Base-by-base conservation (phyloP, 2,329 filamentous ascomycete genomes). In the Capronia coronata region DNA sequence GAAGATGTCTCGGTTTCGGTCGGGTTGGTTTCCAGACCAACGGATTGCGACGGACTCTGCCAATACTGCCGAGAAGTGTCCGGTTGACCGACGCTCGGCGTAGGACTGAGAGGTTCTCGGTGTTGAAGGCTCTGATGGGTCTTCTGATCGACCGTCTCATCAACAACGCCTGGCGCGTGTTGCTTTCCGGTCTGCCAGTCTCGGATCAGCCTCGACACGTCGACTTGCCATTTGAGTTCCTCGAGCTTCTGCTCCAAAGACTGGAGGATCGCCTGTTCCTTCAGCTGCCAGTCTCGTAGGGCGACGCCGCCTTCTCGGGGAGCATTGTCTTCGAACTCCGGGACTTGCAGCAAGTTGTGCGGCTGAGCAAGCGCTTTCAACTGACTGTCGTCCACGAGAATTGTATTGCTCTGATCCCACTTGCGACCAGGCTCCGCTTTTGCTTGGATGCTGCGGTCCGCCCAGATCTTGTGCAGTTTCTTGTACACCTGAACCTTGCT, bases 401-500 rank as follows among this genome's bases (percentile, higher is more conserved):
- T 76, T 0, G 93, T 97, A 66, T 97, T 94, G 43, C 76, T 76
- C 68, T 95, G 89, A 60, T 82, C 77, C 85, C 89, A 97, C 8
- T 25, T 43, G 1, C 39, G 27, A 25, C 49, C 43, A 9, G 41
- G 43, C 34, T 30, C 42, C 1, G 72, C 71, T 42, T 74, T 70
- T n/a, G 64, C 64, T 56, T 75, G 72, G 11, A 75, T 68, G 1
- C 56, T 47, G 3, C 70, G 59, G 6, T 71, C 67, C 1, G 61
- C 62, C 93, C 93, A 98, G 0, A 96, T 68, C 43, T 69, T 72
- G 0, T 79, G 74, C 2, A 98, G 75, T 30, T 86, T 79, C 72
- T 98, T 98, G 75, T 96, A 97, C 50, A 90, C 88, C 65, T 94
- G 87, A 0, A 91, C 82, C 50, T 86, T 85, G 43, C 67, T 59